These are phyloP conservation scores for Dryadomyces quercivorus DNA, from an alignment of 2,329 filamentous ascomycete species.

Conservation along the genomic window DNA sequence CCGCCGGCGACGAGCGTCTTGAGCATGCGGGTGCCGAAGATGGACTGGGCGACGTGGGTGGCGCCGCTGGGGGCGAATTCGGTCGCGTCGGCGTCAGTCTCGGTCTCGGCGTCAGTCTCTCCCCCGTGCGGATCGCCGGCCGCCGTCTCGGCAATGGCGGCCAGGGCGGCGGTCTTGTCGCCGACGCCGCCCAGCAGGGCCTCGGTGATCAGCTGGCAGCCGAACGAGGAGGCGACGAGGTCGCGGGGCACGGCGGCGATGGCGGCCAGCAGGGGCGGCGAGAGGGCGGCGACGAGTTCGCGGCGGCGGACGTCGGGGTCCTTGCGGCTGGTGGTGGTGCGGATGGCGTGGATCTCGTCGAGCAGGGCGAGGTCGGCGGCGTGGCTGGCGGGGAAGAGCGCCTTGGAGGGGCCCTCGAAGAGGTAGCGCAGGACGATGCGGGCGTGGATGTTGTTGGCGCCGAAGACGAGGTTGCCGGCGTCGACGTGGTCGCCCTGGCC, in stretches of 20 bases:
- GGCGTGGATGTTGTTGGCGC: constrained; percentile 53
- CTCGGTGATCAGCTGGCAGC: constrained; percentile 76
- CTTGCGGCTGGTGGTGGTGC: constrained; percentile 84
- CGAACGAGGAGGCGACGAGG: constrained; percentile 65
- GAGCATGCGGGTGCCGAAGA: constrained; percentile 67
- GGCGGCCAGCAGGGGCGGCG: constrained; percentile 61
- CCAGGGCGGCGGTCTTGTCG: constrained; percentile 63
- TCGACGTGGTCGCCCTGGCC: constrained; percentile 55
- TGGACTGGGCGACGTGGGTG: constrained; percentile 45
- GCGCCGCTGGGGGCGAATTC: constrained; percentile 20
- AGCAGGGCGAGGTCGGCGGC: constrained; percentile 58
- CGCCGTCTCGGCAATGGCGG: constrained; percentile 54
- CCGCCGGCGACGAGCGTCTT: constrained; percentile 87
- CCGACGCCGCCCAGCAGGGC: constrained; percentile 65
- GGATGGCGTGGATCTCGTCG: constrained; percentile 64
- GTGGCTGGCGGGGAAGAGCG: constrained; percentile 49
- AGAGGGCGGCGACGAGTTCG: constrained; percentile 65
- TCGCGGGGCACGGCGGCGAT: constrained; percentile 56
- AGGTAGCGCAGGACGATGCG: constrained; percentile 66
- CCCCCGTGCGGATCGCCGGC: constrained; percentile 26
- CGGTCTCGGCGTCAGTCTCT: neutral
- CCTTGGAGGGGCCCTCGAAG: constrained; percentile 55
- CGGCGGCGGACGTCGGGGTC: constrained; percentile 62
- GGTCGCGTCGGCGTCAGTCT: constrained; percentile 10
- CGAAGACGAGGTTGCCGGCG: constrained; percentile 49